Conservation (phyloP, 108 stramenopile genomes). For the Cyclostephanos invisitatus region DNA sequence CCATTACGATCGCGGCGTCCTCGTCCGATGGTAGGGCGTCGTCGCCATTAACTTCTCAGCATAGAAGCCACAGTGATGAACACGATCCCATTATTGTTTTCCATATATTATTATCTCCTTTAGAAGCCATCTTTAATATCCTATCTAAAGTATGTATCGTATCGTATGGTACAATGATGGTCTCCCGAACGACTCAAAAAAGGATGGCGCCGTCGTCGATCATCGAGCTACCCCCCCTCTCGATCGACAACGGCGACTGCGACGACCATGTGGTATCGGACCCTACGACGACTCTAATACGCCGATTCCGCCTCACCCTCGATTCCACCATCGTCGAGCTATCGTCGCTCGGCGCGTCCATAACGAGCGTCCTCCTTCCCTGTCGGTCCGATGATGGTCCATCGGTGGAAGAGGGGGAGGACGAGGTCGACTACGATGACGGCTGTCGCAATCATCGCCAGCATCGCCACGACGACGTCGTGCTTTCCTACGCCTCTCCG, state of each 20-base stretch:
- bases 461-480: conserved; percentile 69
- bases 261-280: not conserved
- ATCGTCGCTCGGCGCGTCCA: conserved; percentile 57
- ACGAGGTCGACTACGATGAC: not conserved
- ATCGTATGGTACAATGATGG: too few species aligned
- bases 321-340: conserved; percentile 47
- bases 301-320: conserved; percentile 31
- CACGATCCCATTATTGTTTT: too few species aligned
- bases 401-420: not conserved
- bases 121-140: too few species aligned
- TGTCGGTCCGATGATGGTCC: conserved; percentile 5
- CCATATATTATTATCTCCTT: too few species aligned
- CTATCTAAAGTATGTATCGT: too few species aligned
- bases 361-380: conserved; percentile 53
- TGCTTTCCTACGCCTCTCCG: conserved; percentile 63
- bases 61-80: too few species aligned
- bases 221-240: conserved; percentile 14
- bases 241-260: not conserved
- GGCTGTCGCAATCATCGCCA: conserved; percentile 1
- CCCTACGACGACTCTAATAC: not conserved
- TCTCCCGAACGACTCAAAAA: too few species aligned
- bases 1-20: too few species aligned
- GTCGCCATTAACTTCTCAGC: too few species aligned
- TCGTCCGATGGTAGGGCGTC: too few species aligned
- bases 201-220: too few species aligned